A percentile compares a stretch with the other conserved stretches of the same genome.
Evolutionary conservation across 805 yeast genomes (phyloP).

Genomic region (Yueomyces sinensis): DNA sequence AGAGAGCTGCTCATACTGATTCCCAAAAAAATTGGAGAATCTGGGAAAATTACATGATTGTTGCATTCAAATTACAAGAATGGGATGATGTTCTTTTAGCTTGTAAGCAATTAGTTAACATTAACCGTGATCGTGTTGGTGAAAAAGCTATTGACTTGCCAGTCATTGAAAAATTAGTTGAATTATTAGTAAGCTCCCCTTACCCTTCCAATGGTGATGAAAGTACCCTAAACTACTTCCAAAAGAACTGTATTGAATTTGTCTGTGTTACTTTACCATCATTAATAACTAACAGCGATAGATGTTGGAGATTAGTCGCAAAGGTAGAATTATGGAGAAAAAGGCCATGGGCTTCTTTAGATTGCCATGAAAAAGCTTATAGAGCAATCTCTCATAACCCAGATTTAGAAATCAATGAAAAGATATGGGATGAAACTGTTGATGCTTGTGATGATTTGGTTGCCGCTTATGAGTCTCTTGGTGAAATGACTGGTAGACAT

Average conservation of each 20-base stretch:
- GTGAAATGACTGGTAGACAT: conserved; percentile 69
- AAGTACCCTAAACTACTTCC: conserved; percentile 42
- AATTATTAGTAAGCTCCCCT: conserved; percentile 40
- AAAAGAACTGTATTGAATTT: conserved; percentile 55
- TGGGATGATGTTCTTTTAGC: conserved; percentile 85
- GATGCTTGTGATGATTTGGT: conserved; percentile 66
- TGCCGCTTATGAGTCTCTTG: conserved; percentile 77
- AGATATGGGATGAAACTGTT: conserved; percentile 65
- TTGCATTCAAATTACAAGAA: conserved; percentile 68
- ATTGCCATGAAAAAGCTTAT: conserved; percentile 75
- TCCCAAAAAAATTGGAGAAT: conserved; percentile 74
- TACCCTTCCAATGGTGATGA: conserved; percentile 30
- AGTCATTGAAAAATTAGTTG: conserved; percentile 60
- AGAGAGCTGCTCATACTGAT: conserved; percentile 64
- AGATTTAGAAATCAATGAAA: conserved; percentile 46
- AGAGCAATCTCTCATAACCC: conserved; percentile 57
- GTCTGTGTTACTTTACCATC: conserved; percentile 56
- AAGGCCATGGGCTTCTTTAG: conserved; percentile 79
- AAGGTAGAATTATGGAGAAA: conserved; percentile 77
- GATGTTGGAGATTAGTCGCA: conserved; percentile 77
- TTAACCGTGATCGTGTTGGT: conserved; percentile 42
- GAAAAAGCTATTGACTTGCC: conserved; percentile 64
- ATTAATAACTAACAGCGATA: conserved; percentile 43
- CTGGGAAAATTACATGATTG: conserved; percentile 76
- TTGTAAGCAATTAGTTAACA: conserved; percentile 43